Evolutionary conservation across 495 filamentous ascomycete genomes (phyloP).

Genomic region (Podospora bellae-mahoneyi): DNA sequence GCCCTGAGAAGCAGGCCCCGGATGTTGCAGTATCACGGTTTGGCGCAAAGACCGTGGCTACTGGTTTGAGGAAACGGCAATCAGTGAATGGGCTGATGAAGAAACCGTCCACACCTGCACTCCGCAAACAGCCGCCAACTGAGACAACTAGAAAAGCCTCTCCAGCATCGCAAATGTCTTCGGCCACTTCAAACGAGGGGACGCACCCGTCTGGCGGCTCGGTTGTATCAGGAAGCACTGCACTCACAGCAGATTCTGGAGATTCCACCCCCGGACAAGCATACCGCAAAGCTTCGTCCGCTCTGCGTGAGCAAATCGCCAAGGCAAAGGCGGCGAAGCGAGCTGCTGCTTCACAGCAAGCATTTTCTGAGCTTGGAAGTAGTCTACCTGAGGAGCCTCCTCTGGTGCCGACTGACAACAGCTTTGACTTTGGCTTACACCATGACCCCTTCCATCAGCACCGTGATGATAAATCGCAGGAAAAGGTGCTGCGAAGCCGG

Average conservation of each 20-base stretch:
- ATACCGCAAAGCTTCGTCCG: constrained; percentile 67
- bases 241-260: constrained; percentile 36
- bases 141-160: constrained; percentile 40
- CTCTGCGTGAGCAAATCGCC: constrained; percentile 85
- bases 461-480: constrained; percentile 54
- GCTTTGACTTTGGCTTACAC: constrained; percentile 52
- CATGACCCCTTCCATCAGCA: constrained; percentile 67
- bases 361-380: constrained; percentile 20
- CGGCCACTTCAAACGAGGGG: constrained; percentile 48
- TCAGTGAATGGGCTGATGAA: constrained; percentile 53
- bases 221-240: constrained; percentile 37
- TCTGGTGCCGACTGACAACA: constrained; percentile 45
- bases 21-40: constrained; percentile 35
- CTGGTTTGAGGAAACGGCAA: constrained; percentile 51
- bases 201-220: constrained; percentile 38
- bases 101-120: constrained; percentile 48
- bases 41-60: constrained; percentile 49
- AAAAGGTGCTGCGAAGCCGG: constrained; percentile 68
- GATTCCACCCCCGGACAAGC: constrained; percentile 35
- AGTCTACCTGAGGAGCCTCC: constrained; percentile 38
- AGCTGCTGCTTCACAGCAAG: constrained; percentile 47
- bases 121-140: constrained; percentile 34
- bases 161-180: constrained; percentile 44
- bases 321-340: constrained; percentile 86
- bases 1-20: constrained; percentile 37